These are phyloP conservation scores for Gyromitra esculenta DNA, from an alignment of 2,329 filamentous ascomycete genomes.

Conservation along the genomic window DNA sequence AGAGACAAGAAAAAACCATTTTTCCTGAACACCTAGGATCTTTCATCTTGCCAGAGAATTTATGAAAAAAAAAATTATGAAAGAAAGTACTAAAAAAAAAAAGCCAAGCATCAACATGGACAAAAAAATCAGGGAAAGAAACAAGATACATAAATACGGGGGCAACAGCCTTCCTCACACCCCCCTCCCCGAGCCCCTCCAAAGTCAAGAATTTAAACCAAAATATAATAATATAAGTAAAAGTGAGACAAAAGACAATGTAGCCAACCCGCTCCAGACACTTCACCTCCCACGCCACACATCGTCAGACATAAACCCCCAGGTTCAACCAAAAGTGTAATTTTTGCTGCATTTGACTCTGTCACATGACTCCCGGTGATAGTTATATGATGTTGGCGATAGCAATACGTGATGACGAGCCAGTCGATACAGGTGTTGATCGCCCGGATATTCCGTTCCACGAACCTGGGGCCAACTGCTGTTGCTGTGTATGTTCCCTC, in stretches of 20 bases:
- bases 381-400: conserved; percentile 56
- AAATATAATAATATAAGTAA: conserved; percentile 13
- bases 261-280: conserved; percentile 33
- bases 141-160: conserved; percentile 24
- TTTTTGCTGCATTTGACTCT: conserved; percentile 9
- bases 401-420: conserved; percentile 54
- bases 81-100: conserved; percentile 4
- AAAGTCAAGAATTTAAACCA: conserved; percentile 27
- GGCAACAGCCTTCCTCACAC: conserved; percentile 3
- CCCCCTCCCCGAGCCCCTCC: conserved; percentile 2
- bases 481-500: conserved; percentile 53
- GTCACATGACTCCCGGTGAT: conserved; percentile 13
- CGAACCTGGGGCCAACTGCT: conserved; percentile 39
- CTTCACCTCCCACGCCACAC: conserved; percentile 20
- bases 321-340: conserved; percentile 42
- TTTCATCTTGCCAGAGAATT: conserved; percentile 13
- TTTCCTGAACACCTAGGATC: conserved; percentile 16
- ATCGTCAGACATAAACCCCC: conserved; percentile 36
- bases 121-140: conserved; percentile 27
- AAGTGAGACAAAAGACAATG: conserved; percentile 17
- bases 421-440: conserved; percentile 45
- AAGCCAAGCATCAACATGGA: conserved; percentile 7
- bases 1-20: conserved; percentile 5
- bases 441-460: conserved; percentile 48
- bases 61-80: conserved; percentile 44